Percentiles rank a stretch among this genome's conserved stretches.
phyloP scores from a whole-genome alignment of 2,329 filamentous ascomycete genomes.

The Cryphonectria carpinicola region DNA sequence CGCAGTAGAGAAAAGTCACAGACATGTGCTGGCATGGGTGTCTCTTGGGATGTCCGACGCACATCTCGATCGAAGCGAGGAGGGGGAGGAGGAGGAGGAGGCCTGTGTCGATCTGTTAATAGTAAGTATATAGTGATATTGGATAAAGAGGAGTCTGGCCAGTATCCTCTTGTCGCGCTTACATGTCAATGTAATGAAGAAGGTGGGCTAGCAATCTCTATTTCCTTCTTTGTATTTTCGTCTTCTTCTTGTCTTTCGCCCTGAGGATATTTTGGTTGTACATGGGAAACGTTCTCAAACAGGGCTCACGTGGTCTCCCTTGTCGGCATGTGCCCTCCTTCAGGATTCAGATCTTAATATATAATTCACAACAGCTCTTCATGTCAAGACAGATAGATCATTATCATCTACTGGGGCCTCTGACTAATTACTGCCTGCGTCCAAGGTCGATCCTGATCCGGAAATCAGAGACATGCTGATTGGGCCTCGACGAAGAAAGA shows the following conservation, averaged over 20 bases:
- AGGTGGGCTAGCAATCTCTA: not conserved
- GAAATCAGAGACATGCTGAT: slow-evolving; percentile 10
- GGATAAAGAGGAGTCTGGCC: not conserved
- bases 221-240: not conserved
- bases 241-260: not conserved
- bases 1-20: slow-evolving; percentile 59
- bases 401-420: not conserved
- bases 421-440: not conserved
- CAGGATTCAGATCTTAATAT: not conserved
- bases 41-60: slow-evolving; percentile 56
- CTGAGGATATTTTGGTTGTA: not conserved
- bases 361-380: not conserved
- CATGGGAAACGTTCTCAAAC: not conserved
- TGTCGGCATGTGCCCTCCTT: not conserved
- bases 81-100: not conserved
- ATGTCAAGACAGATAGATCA: not conserved
- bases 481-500: slow-evolving; percentile 6
- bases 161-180: not conserved
- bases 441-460: not conserved
- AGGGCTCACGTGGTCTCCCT: not conserved
- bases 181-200: not conserved
- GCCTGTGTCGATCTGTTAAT: not conserved
- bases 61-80: slow-evolving; percentile 46
- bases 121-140: not conserved
- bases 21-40: slow-evolving; percentile 60